A percentile compares a stretch with the other conserved stretches of the same genome.
Conservation (phyloP, 345 rosid species). For the Acer campestre region DNA sequence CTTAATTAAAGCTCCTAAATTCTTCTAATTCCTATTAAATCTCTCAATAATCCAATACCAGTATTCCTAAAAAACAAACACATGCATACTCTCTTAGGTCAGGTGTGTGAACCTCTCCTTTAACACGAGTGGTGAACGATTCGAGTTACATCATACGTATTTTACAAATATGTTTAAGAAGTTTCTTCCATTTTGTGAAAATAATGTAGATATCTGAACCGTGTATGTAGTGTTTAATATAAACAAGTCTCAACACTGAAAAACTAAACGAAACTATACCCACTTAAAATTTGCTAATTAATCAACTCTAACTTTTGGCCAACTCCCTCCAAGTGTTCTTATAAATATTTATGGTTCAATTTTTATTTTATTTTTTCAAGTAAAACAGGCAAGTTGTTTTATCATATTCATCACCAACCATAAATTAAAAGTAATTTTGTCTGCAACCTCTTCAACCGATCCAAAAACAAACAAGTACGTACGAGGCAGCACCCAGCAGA, state of each 20-base stretch:
- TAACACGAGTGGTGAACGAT: too few relatives aligned
- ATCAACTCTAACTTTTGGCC: background rate
- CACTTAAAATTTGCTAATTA: background rate
- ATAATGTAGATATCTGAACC: too few relatives aligned
- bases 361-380: background rate
- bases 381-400: slow-evolving; percentile 4
- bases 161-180: too few relatives aligned
- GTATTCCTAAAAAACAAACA: too few relatives aligned
- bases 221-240: too few relatives aligned
- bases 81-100: too few relatives aligned
- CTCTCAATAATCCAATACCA: too few relatives aligned
- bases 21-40: background rate
- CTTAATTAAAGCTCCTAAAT: background rate
- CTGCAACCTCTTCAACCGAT: background rate
- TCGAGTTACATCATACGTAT: too few relatives aligned
- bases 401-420: background rate
- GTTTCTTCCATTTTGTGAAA: too few relatives aligned
- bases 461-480: background rate
- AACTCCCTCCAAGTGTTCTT: background rate
- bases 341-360: background rate
- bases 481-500: background rate
- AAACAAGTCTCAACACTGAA: too few relatives aligned
- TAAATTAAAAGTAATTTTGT: background rate
- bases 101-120: too few relatives aligned
- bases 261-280: too few relatives aligned